phyloP scores from a whole-genome alignment of 768 basidiomycete species.

The Suillus hirtellus region DNA sequence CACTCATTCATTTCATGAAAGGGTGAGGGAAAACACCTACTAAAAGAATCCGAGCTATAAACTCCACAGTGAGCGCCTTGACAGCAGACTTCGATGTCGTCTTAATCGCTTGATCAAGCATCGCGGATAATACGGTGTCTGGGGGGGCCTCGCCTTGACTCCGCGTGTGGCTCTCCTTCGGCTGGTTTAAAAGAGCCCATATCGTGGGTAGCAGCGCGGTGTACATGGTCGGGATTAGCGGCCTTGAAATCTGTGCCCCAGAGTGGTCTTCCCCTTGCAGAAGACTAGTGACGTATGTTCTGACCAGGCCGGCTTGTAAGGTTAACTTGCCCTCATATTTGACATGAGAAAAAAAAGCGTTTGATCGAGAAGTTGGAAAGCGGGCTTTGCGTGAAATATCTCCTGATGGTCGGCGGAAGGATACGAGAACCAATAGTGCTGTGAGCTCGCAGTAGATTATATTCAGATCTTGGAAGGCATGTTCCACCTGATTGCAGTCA shows the following conservation, averaged over 20 bases:
- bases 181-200: constrained; percentile 69
- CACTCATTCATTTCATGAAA: constrained; percentile 4
- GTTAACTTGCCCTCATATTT: constrained; percentile 25
- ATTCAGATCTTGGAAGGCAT: constrained; percentile 69
- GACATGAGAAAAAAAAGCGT: constrained; percentile 20
- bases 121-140: constrained; percentile 46
- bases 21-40: constrained; percentile 40
- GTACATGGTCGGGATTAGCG: constrained; percentile 61
- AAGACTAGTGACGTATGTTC: constrained; percentile 59
- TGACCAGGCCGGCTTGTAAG: constrained; percentile 52
- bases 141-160: constrained; percentile 20
- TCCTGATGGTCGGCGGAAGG: constrained; percentile 17
- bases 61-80: constrained; percentile 72
- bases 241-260: constrained; percentile 44
- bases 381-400: constrained; percentile 10
- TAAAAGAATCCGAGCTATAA: constrained; percentile 68
- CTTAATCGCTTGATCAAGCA: constrained; percentile 65
- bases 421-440: constrained; percentile 56
- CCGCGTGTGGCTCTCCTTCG: constrained; percentile 23
- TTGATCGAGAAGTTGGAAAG: constrained; percentile 14
- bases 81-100: constrained; percentile 58
- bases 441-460: constrained; percentile 77
- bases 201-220: constrained; percentile 70
- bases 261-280: constrained; percentile 52
- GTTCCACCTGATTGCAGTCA: constrained; percentile 50